phyloP scores from a whole-genome alignment of 345 rosid genomes.

The Linum trigynum region DNA sequence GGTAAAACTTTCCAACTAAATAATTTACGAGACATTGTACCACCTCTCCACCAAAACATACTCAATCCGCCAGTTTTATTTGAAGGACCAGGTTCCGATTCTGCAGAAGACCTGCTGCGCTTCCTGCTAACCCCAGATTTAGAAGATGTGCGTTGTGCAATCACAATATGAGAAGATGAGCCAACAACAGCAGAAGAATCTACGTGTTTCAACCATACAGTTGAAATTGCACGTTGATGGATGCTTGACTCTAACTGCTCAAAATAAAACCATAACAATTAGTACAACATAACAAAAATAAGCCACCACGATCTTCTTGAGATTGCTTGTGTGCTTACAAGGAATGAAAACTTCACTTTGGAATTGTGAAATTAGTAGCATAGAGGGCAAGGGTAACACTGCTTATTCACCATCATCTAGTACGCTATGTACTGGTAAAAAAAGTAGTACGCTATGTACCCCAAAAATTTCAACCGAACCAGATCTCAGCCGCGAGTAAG shows the following conservation, averaged over 20 bases:
- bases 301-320: background rate
- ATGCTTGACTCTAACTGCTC: constrained; percentile 75
- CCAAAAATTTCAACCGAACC: no score
- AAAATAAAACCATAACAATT: constrained; percentile 13
- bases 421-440: no score
- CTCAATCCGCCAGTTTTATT: constrained; percentile 52
- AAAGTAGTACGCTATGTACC: no score
- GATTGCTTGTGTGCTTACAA: background rate
- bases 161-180: constrained; percentile 64
- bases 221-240: constrained; percentile 60
- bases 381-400: no score
- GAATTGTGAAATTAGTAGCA: no score
- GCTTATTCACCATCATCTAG: no score
- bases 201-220: constrained; percentile 71
- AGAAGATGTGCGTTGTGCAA: constrained; percentile 43
- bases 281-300: background rate
- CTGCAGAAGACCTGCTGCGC: constrained; percentile 33
- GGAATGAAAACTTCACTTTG: no score
- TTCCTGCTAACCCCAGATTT: constrained; percentile 64
- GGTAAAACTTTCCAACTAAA: constrained; percentile 87
- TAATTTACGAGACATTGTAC: constrained; percentile 60
- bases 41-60: constrained; percentile 97
- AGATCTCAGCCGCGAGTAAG: no score
- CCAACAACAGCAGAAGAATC: constrained; percentile 57
- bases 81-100: constrained; percentile 40